These are phyloP conservation scores for Xylaria sp. DNA, from an alignment of 495 filamentous ascomycete genomes.

Conservation along the genomic window DNA sequence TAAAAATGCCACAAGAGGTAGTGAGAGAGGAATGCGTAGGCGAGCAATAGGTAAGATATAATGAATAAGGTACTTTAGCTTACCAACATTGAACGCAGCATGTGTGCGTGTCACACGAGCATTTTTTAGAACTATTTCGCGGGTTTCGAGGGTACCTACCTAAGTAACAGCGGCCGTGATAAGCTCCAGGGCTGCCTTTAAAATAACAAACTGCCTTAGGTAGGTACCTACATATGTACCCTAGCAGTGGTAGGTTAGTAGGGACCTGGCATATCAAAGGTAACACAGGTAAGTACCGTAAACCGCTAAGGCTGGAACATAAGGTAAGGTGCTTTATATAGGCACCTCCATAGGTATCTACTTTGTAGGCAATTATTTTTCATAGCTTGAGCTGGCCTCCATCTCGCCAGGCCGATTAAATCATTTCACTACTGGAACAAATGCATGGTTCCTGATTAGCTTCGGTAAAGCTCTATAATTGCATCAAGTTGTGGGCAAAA, in stretches of 20 bases:
- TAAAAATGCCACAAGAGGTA: not conserved
- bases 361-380: not conserved
- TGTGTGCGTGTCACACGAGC: not conserved
- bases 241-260: too few relatives aligned
- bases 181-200: not conserved
- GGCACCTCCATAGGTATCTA: too few relatives aligned
- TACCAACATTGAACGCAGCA: too few relatives aligned
- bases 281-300: not conserved
- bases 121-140: not conserved
- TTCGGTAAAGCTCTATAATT: not conserved
- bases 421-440: too few relatives aligned
- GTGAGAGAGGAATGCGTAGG: not conserved
- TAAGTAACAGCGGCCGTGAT: not conserved
- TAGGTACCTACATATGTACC: too few relatives aligned
- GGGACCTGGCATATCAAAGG: not conserved
- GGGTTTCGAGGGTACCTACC: not conserved
- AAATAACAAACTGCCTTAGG: too few relatives aligned
- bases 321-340: too few relatives aligned
- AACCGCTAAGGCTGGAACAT: too few relatives aligned
- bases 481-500: not conserved
- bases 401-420: not conserved
- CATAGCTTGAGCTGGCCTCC: not conserved
- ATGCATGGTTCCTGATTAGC: not conserved
- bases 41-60: not conserved
- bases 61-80: too few relatives aligned